These are phyloP conservation scores for Cladophialophora chaetospira DNA, from an alignment of 2,329 filamentous ascomycete genomes.

Conservation along the genomic window DNA sequence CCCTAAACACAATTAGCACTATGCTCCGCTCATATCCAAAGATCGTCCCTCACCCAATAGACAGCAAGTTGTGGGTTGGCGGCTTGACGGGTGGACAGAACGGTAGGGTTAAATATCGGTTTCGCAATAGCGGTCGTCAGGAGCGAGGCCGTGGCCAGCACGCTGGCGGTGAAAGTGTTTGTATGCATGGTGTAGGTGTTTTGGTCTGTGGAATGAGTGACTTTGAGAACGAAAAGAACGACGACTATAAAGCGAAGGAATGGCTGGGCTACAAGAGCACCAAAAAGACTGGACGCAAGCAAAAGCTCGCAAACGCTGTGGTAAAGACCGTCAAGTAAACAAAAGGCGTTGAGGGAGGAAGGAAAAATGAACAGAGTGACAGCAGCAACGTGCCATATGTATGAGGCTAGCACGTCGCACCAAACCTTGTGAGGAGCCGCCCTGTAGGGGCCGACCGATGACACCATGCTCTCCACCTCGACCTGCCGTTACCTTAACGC, in stretches of 20 bases:
- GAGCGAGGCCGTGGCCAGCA: conserved; percentile 29
- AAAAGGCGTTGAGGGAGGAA: conserved; percentile 21
- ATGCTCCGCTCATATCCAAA: conserved; percentile 20
- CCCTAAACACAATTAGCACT: conserved; percentile 41
- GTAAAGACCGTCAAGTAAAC: conserved; percentile 22
- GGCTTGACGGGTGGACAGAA: not conserved
- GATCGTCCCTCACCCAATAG: conserved; percentile 49
- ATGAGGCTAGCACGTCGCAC: conserved; percentile 10
- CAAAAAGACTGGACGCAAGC: conserved; percentile 31
- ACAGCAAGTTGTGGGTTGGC: conserved; percentile 50
- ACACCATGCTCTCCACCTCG: conserved; percentile 7
- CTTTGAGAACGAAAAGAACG: conserved; percentile 18
- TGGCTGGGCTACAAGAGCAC: conserved; percentile 28
- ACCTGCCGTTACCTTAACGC: conserved; percentile 19
- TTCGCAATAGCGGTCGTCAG: conserved; percentile 36
- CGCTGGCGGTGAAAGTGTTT: conserved; percentile 27
- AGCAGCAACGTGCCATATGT: conserved; percentile 25
- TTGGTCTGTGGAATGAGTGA: conserved; percentile 1
- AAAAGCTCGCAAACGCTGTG: conserved; percentile 23
- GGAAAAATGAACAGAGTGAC: not conserved
- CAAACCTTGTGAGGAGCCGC: conserved; percentile 6
- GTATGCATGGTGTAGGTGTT: conserved; percentile 23
- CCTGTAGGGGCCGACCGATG: not conserved
- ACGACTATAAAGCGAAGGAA: conserved; percentile 22
- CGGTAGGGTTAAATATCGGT: conserved; percentile 42